These are phyloP conservation scores for Apiospora sp. DNA, from an alignment of 2,329 filamentous ascomycete genomes.

Conservation along the genomic window DNA sequence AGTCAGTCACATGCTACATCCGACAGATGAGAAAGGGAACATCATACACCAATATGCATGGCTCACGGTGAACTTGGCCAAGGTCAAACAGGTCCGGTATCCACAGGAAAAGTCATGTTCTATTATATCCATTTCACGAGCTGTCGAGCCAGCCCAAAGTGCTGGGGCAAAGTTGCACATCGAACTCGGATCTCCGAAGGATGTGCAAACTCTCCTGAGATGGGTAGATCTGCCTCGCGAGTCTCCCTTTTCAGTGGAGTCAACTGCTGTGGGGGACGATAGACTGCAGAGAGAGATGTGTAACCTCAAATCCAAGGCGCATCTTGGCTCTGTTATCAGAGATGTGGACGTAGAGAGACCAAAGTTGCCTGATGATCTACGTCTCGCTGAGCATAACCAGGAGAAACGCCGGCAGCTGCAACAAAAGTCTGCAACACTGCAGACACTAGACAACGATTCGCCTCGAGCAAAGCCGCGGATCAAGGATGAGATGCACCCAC, in stretches of 20 bases:
- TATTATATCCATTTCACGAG: conserved; percentile 30
- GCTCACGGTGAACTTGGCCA: conserved; percentile 35
- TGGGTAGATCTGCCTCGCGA: conserved; percentile 34
- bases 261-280: neutral
- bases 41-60: conserved; percentile 33
- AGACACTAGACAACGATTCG: neutral
- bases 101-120: conserved; percentile 1
- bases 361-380: conserved; percentile 33
- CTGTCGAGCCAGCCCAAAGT: conserved; percentile 23
- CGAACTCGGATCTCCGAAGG: conserved; percentile 34
- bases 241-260: too few relatives aligned
- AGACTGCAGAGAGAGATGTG: conserved; percentile 4
- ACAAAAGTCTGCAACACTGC: neutral
- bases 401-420: neutral
- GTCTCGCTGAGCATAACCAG: conserved; percentile 36
- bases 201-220: conserved; percentile 32
- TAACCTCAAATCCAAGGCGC: neutral
- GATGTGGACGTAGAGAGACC: neutral
- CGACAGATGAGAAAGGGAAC: conserved; percentile 31
- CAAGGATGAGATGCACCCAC: conserved; percentile 28
- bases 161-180: conserved; percentile 34
- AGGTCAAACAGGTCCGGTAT: conserved; percentile 21
- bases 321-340: conserved; percentile 1
- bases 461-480: conserved; percentile 27
- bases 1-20: conserved; percentile 36